Base-by-base conservation (phyloP, 805 yeast species). In the Kluyveromyces siamensis region DNA sequence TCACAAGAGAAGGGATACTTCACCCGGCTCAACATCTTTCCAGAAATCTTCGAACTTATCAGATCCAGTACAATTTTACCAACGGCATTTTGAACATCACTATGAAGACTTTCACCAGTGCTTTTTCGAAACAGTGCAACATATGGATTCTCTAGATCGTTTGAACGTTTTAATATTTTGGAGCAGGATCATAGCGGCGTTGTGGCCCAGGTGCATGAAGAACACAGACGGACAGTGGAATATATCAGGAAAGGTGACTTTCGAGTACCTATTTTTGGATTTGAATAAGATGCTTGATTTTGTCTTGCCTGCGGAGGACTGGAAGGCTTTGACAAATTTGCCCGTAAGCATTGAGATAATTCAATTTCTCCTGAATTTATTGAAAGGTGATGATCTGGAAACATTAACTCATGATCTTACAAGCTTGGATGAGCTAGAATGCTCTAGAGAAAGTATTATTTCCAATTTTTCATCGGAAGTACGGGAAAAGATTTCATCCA, bases 11-110 rank as follows among this genome's bases (percentile, higher is more conserved):
- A 45, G 59, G 58, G 54, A 62, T 58, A 37, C 48, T 52, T 25
- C 48, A 48, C 44, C 57, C 79, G 61, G 77, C 86, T 13, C 40
- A 37, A 6, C 17, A 17, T 37, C 2, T 63, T 81, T 52, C 73
- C 44, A 47, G 37, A 36, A 42, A 35, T 16, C 51, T 43, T 40
- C 43, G 43, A 35, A 41, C 43, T 27, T 41, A 8, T 21, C 18
- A 13, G 66, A 60, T 27, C 66, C 66, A 1, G 50, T 64, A 2
- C 60, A 59, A 35, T 65, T 65, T 47, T 64, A 63, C 48, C 43
- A 62, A 27, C 50, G 47, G 19, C 52, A 59, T 37, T 63, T 60
- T 45, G 53, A 50, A 16, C 60, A 62, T 17, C 66, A 64, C 46
- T 57, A 58, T 44, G 68, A 63, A 40, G 69, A 65, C 47, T 62